Conservation (phyloP, 352 stramenopile genomes). For the Globisporangium megalacanthum region DNA sequence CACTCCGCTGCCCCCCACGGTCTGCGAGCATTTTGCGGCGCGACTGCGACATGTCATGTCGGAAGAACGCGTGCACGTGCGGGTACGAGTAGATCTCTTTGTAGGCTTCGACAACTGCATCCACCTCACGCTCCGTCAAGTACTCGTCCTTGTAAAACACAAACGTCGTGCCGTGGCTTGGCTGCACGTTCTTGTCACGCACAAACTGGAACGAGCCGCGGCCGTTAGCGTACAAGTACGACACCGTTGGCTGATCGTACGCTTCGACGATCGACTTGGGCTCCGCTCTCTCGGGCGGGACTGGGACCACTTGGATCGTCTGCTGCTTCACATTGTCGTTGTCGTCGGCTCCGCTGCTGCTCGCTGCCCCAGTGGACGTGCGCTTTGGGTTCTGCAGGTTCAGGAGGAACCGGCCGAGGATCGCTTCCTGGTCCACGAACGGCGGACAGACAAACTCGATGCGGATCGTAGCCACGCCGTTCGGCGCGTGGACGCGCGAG, state of each 20-base stretch:
- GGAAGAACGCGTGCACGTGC: slow-evolving; percentile 72
- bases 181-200: slow-evolving; percentile 36
- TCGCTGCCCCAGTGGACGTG: too few species aligned
- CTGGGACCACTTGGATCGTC: slow-evolving; percentile 55
- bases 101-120: slow-evolving; percentile 78
- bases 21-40: slow-evolving; percentile 49
- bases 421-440: slow-evolving; percentile 70
- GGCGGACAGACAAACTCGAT: slow-evolving; percentile 76
- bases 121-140: slow-evolving; percentile 57
- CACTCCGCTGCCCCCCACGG: slow-evolving; percentile 9
- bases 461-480: slow-evolving; percentile 79
- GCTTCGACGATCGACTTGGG: slow-evolving; percentile 60
- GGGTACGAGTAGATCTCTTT: slow-evolving; percentile 80
- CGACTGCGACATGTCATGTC: slow-evolving; percentile 53
- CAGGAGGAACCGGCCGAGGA: slow-evolving; percentile 63
- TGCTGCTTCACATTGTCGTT: slow-evolving; percentile 24
- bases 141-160: slow-evolving; percentile 87
- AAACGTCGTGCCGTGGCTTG: slow-evolving; percentile 41
- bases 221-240: slow-evolving; percentile 67
- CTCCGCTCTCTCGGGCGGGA: slow-evolving; percentile 19
- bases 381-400: slow-evolving; percentile 32
- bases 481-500: slow-evolving; percentile 69
- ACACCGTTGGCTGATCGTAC: slow-evolving; percentile 64
- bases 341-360: neutral
- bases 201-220: slow-evolving; percentile 83